Conservation (phyloP, 352 stramenopile genomes). For the Pythium guiyangense region DNA sequence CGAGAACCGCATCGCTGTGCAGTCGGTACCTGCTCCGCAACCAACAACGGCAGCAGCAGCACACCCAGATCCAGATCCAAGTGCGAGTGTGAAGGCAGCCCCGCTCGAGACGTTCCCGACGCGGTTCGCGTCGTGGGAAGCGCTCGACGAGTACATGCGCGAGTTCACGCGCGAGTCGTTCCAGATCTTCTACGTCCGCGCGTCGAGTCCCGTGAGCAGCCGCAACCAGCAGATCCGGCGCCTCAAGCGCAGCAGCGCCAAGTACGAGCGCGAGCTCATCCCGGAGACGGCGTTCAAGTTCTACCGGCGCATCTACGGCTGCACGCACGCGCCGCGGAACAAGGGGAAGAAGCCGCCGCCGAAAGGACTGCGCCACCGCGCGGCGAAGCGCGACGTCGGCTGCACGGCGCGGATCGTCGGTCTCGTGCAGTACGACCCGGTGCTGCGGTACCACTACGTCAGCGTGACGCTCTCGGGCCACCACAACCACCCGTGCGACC, state of each 20-base stretch:
- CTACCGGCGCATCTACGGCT: constrained; percentile 5
- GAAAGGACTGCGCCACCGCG: constrained; percentile 1
- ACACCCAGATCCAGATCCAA: too few species aligned
- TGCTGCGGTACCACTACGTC: constrained; percentile 1
- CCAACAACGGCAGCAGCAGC: too few species aligned
- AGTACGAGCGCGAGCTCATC: constrained; percentile 1
- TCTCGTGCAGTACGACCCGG: neutral
- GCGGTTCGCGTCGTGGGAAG: constrained; percentile 3
- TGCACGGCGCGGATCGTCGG: constrained; percentile 3
- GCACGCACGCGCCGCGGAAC: neutral
- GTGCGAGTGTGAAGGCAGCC: too few species aligned
- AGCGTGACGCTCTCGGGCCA: neutral
- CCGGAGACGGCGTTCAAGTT: neutral
- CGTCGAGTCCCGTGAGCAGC: neutral
- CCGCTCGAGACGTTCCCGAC: neutral
- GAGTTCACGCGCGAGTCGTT: neutral
- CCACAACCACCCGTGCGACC: constrained; percentile 6
- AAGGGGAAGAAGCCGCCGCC: neutral
- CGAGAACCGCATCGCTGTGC: too few species aligned
- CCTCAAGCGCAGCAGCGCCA: neutral
- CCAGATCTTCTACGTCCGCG: constrained; percentile 1
- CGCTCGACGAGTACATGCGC: neutral
- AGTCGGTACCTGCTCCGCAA: too few species aligned
- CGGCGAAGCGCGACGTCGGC: neutral
- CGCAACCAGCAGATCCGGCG: neutral